phyloP scores from a whole-genome alignment of 495 filamentous ascomycete species.

The Cladorrhinum samala region DNA sequence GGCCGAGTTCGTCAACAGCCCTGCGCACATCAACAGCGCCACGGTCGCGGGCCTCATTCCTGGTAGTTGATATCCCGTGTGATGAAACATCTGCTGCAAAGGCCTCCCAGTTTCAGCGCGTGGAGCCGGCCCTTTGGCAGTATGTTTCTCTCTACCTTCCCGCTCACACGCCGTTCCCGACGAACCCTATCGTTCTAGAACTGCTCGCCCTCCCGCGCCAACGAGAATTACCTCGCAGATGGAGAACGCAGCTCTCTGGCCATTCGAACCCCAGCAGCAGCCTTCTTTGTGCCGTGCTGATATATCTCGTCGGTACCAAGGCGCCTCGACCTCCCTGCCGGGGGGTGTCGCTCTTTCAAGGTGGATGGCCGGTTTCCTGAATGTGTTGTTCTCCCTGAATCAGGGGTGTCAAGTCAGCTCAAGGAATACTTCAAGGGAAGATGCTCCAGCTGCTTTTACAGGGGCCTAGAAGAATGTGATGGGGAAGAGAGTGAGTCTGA shows the following conservation, averaged over 20 bases:
- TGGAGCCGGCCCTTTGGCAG: background rate
- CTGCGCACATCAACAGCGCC: background rate
- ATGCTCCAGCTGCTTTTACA: background rate
- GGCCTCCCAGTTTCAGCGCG: background rate
- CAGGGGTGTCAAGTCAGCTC: background rate
- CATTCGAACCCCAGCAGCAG: background rate
- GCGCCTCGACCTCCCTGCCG: background rate
- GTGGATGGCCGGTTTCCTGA: background rate
- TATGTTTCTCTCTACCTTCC: background rate
- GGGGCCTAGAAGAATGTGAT: background rate
- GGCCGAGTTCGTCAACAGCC: background rate
- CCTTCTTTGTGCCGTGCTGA: slow-evolving; percentile 5
- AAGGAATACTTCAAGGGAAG: background rate
- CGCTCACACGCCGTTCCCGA: background rate
- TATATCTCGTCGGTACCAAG: slow-evolving; percentile 5
- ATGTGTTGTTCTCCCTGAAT: background rate
- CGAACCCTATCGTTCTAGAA: background rate
- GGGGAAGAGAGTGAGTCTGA: background rate
- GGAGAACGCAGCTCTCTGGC: slow-evolving; percentile 4
- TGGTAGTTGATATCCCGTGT: background rate
- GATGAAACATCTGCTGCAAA: background rate
- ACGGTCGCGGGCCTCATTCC: background rate
- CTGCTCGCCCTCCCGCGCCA: slow-evolving; percentile 2
- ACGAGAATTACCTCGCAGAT: slow-evolving; percentile 3
- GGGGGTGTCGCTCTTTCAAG: background rate